Evolutionary conservation across 805 yeast species (phyloP), one percentile per base, ranked within the genome.

Genomic region (Kodamaea kakaduensis): DNA sequence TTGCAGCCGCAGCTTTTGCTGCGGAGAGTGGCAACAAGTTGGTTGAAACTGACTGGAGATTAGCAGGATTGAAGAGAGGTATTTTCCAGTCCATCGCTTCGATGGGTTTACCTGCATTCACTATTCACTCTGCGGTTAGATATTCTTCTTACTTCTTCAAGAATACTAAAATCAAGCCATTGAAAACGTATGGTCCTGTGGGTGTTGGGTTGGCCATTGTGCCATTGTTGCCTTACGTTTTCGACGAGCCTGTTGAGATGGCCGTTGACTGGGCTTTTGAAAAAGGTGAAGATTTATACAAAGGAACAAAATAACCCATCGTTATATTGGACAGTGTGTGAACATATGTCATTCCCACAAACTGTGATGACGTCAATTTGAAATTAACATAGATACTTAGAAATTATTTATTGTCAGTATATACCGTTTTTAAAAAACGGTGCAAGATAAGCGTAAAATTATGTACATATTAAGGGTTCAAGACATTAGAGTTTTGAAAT

Each of bases 21-120:
- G 41, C 37, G 9, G 43, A 51, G 13, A 43, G 47, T 32, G 46
- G 46, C 9, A 50, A 55, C 36, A 42, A 41, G 27, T 29, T 54
- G 33, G 64, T 61, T 19, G 77, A 73, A 30, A 63, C 76, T 42
- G 88, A 82, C 52, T 85, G 89, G 87, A 71, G 71, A 46, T 44
- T 80, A 36, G 75, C 73, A 6, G 79, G 73, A 5, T 48, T 81
- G 25, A 79, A 84, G 54, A 72, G 94, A 54, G 88, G 84, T n/a
- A 48, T 84, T 17, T 84, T 84, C 64, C 95, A 84, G 58, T 69
- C 82, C 44, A 68, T 85, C 43, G 95, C 95, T 2, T 78, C 86
- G 29, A 85, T 84, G 93, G 90, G 85, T 10, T 67, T 84, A 26
- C 95, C 95, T 7, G 94, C 94, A 3, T 78, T 84, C 57, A 84